phyloP scores from a whole-genome alignment of 805 yeast genomes.

The Ogataea dorogensis region DNA sequence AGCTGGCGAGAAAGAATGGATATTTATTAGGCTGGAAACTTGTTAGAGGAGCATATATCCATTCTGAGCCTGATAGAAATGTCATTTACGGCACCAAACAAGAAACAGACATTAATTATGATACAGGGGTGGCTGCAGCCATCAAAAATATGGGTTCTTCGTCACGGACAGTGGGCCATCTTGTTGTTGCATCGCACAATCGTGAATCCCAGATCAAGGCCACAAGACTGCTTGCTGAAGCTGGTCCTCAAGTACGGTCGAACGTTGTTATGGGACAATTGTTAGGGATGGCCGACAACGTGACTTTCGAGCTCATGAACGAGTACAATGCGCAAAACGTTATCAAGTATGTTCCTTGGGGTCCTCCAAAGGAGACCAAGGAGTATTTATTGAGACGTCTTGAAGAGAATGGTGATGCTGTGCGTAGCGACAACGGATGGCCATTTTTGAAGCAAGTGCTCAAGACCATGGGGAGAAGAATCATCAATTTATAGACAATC shows the following conservation, averaged over 20 bases:
- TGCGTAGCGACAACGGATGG: constrained; percentile 78
- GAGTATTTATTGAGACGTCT: constrained; percentile 85
- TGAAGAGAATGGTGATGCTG: constrained; percentile 96
- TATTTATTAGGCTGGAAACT: constrained; percentile 84
- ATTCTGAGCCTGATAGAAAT: constrained; percentile 73
- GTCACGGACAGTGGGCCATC: constrained; percentile 56
- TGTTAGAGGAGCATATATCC: constrained; percentile 95
- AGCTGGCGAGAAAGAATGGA: constrained; percentile 55
- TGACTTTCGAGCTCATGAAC: constrained; percentile 70
- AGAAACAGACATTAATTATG: constrained; percentile 77
- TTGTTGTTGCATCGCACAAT: constrained; percentile 92
- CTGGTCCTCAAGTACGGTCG: constrained; percentile 36
- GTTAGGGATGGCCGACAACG: constrained; percentile 92
- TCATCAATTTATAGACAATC: constrained; percentile 12
- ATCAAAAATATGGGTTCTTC: constrained; percentile 54
- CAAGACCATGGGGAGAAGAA: constrained; percentile 35
- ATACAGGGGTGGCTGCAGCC: constrained; percentile 63
- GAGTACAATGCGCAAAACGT: constrained; percentile 68
- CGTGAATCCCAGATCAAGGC: constrained; percentile 72
- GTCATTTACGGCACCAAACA: constrained; percentile 75
- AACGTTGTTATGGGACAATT: constrained; percentile 87
- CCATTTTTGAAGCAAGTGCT: constrained; percentile 60
- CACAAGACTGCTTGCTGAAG: constrained; percentile 48
- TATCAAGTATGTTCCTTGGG: constrained; percentile 97
- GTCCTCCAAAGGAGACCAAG: constrained; percentile 91